Conservation (phyloP, 495 filamentous ascomycete genomes). For the Amniculicola lignicola region DNA sequence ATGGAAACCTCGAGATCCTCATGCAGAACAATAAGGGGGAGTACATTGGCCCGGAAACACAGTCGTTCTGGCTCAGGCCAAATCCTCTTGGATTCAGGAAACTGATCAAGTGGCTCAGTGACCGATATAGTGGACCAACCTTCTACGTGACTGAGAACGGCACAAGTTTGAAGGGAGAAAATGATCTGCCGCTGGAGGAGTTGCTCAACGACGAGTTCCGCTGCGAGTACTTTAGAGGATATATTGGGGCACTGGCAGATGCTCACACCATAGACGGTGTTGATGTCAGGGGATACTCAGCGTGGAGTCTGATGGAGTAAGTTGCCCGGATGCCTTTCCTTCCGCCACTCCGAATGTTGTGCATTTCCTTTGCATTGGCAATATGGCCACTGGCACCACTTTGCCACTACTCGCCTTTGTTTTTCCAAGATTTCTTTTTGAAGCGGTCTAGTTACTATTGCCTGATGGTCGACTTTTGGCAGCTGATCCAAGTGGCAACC, state of each 20-base stretch:
- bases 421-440: too few relatives aligned
- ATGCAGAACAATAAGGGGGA: conserved; percentile 63
- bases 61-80: conserved; percentile 72
- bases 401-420: too few relatives aligned
- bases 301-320: conserved; percentile 75
- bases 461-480: background rate
- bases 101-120: conserved; percentile 73
- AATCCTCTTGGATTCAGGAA: conserved; percentile 70
- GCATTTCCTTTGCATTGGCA: too few relatives aligned
- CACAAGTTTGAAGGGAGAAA: conserved; percentile 74
- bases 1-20: conserved; percentile 67
- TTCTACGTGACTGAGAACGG: conserved; percentile 85
- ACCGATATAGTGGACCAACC: conserved; percentile 67
- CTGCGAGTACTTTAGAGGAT: conserved; percentile 69
- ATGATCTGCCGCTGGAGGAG: conserved; percentile 65
- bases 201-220: conserved; percentile 72
- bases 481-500: background rate
- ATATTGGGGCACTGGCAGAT: conserved; percentile 68
- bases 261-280: conserved; percentile 65
- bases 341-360: too few relatives aligned
- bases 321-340: too few relatives aligned
- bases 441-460: too few relatives aligned
- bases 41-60: conserved; percentile 69
- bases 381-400: too few relatives aligned
- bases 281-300: conserved; percentile 69